Percentiles rank a stretch among this genome's conserved stretches.
These are phyloP conservation scores for Fistulinella prunicolor DNA, from an alignment of 768 basidiomycete species.

Conservation along the genomic window DNA sequence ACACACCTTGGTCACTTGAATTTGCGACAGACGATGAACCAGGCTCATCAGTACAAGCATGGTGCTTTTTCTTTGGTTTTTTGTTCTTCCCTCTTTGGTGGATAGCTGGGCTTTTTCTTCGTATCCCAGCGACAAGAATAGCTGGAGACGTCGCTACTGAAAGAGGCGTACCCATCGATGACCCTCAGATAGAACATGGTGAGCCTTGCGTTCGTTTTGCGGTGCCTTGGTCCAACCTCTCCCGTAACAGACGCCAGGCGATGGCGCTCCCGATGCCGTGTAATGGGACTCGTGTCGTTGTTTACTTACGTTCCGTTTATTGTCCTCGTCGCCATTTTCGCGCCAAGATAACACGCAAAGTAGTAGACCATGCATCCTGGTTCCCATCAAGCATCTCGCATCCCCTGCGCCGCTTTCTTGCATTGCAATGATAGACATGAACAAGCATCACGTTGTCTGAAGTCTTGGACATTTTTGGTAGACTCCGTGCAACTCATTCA, in stretches of 20 bases:
- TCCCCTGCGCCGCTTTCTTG: conserved; percentile 19
- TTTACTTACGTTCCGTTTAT: conserved; percentile 81
- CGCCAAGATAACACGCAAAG: conserved; percentile 28
- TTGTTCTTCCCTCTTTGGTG: conserved; percentile 57
- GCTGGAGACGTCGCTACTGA: conserved; percentile 56
- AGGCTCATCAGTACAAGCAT: conserved; percentile 60
- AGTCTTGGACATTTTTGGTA: conserved; percentile 17
- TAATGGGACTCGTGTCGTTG: conserved; percentile 65
- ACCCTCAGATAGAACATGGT: conserved; percentile 80
- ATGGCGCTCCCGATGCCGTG: conserved; percentile 74
- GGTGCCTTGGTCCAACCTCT: conserved; percentile 1
- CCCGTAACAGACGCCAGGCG: conserved; percentile 56
- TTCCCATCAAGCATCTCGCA: conserved; percentile 1
- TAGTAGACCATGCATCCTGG: conserved; percentile 10
- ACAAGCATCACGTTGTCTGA: conserved; percentile 7
- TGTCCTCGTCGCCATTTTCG: conserved; percentile 67
- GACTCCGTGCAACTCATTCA: conserved; percentile 11
- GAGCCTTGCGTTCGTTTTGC: conserved; percentile 24
- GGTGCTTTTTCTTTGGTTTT: conserved; percentile 78
- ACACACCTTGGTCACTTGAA: conserved; percentile 61
- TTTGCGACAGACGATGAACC: conserved; percentile 52
- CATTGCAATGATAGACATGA: conserved; percentile 22
- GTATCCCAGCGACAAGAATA: conserved; percentile 59
- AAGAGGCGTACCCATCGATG: conserved; percentile 71
- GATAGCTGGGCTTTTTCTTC: conserved; percentile 54